Evolutionary conservation across 2,329 filamentous ascomycete genomes (phyloP).

Genomic region (Fusarium metavorans): DNA sequence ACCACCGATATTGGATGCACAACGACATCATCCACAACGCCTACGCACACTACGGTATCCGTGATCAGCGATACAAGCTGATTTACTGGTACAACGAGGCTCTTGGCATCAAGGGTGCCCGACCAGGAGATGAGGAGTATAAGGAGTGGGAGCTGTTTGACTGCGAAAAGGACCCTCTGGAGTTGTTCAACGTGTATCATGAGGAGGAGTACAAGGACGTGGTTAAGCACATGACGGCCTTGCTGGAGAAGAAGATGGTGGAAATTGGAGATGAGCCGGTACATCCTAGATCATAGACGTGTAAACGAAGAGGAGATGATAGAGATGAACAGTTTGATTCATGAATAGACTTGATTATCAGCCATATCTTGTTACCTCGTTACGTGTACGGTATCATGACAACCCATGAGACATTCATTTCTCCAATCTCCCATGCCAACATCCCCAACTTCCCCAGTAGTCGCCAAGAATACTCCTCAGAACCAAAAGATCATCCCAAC

Average conservation of each 20-base stretch:
- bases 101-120: conserved; percentile 58
- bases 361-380: neutral
- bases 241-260: conserved; percentile 62
- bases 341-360: neutral
- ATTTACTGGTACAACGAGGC: conserved; percentile 68
- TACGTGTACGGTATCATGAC: neutral
- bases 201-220: conserved; percentile 53
- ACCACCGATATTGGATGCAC: conserved; percentile 69
- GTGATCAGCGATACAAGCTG: conserved; percentile 64
- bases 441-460: neutral
- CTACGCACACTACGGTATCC: conserved; percentile 64
- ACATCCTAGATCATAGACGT: conserved; percentile 32
- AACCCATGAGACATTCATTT: neutral
- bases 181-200: conserved; percentile 60
- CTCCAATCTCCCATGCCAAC: neutral
- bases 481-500: neutral
- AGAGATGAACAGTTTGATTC: neutral
- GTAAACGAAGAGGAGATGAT: neutral
- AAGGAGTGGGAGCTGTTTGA: conserved; percentile 69
- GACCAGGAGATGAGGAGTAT: conserved; percentile 54
- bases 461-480: neutral
- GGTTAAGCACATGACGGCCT: conserved; percentile 54
- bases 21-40: conserved; percentile 64
- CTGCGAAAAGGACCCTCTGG: conserved; percentile 61
- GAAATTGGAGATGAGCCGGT: conserved; percentile 62